Evolutionary conservation across 2,329 filamentous ascomycete genomes (phyloP).

Genomic region (Sporothrix protearum): DNA sequence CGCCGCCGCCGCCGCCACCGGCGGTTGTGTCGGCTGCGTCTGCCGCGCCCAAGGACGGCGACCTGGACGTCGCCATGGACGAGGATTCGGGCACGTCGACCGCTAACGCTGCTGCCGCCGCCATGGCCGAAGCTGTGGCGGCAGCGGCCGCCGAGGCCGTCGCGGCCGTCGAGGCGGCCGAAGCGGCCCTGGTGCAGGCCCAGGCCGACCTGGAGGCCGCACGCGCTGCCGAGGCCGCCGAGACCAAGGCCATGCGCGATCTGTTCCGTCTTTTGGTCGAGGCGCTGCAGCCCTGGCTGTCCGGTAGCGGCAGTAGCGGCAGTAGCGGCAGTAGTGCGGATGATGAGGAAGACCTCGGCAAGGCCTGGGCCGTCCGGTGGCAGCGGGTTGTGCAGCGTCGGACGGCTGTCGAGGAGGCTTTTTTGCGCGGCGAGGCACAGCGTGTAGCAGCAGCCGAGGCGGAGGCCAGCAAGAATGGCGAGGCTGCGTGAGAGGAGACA

Average conservation of each 20-base stretch:
- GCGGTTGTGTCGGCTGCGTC: background rate
- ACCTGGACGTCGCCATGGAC: conserved; percentile 40
- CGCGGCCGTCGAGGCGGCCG: conserved; percentile 25
- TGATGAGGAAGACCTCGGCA: conserved; percentile 63
- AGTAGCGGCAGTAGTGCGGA: no score
- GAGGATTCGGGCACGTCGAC: conserved; percentile 23
- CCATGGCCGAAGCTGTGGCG: conserved; percentile 42
- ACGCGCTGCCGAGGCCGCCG: conserved; percentile 64
- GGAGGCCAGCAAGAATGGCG: conserved; percentile 14
- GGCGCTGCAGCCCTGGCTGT: conserved; percentile 66
- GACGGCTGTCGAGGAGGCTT: conserved; percentile 79
- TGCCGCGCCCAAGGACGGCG: conserved; percentile 31
- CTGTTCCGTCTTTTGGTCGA: conserved; percentile 82
- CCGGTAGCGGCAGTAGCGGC: no score
- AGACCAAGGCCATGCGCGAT: conserved; percentile 70
- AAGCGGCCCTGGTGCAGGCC: conserved; percentile 35
- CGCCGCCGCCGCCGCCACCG: background rate
- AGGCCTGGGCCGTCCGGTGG: conserved; percentile 83
- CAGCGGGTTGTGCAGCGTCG: conserved; percentile 77
- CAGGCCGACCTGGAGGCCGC: conserved; percentile 35
- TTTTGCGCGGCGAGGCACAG: conserved; percentile 44
- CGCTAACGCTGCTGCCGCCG: conserved; percentile 34
- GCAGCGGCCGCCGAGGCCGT: conserved; percentile 27
- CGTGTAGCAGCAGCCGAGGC: conserved; percentile 22
- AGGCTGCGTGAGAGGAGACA: background rate